Percentiles rank a stretch among this genome's conserved stretches.
Evolutionary conservation across 805 yeast genomes (phyloP).

Genomic region (Starmerella lactis-condensi): DNA sequence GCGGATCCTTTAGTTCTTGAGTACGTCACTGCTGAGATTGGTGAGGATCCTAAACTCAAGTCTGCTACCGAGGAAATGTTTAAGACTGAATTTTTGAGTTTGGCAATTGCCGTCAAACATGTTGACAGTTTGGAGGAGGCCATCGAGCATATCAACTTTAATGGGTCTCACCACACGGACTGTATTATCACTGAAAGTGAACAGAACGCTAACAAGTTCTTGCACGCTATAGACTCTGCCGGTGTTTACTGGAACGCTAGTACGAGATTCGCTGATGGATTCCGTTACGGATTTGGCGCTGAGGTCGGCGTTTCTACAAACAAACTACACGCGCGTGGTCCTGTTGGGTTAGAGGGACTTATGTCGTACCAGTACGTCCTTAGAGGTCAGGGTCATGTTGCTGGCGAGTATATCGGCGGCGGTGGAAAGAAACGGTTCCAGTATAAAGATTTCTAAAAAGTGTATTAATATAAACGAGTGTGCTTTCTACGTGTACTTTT

Average conservation of each 20-base stretch:
- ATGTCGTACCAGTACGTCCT: conserved; percentile 89
- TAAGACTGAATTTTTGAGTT: conserved; percentile 62
- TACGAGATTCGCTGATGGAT: conserved; percentile 95
- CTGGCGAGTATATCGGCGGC: conserved; percentile 77
- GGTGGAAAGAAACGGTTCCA: conserved; percentile 69
- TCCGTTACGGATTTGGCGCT: conserved; percentile 94
- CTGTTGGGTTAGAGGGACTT: conserved; percentile 92
- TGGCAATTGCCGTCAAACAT: conserved; percentile 59
- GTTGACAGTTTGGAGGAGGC: conserved; percentile 49
- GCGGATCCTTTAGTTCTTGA: conserved; percentile 21
- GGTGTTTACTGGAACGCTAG: conserved; percentile 98
- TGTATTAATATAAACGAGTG: too few species aligned
- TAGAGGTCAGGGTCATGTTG: conserved; percentile 84
- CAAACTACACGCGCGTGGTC: conserved; percentile 95
- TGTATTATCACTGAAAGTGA: conserved; percentile 67
- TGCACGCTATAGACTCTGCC: conserved; percentile 78
- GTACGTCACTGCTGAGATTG: conserved; percentile 3
- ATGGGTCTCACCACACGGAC: conserved; percentile 94
- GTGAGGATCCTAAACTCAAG: conserved; percentile 10
- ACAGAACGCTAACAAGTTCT: conserved; percentile 50
- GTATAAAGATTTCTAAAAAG: conserved; percentile 28
- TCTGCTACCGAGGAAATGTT: conserved; percentile 47
- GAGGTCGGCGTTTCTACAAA: conserved; percentile 96
- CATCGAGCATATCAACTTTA: conserved; percentile 67
- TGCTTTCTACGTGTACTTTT: too few species aligned